A percentile compares a stretch with the other conserved stretches of the same genome.
Evolutionary conservation across 192 early-diverging fungal species (phyloP).

Genomic region (Cladochytrium replicatum): DNA sequence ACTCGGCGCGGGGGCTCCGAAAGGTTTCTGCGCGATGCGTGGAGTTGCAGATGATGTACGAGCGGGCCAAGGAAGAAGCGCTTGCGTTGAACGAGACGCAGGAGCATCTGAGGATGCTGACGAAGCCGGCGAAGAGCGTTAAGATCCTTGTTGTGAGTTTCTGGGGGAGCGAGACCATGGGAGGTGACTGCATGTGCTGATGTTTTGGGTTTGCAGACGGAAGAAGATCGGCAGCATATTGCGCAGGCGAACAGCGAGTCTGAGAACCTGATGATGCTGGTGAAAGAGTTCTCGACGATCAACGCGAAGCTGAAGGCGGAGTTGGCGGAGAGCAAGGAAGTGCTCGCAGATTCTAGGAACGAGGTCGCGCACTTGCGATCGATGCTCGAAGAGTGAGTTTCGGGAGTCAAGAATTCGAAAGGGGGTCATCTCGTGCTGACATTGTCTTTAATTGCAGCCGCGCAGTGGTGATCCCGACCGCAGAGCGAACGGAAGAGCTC

Average conservation of each 20-base stretch:
- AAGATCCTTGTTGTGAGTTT: neutral
- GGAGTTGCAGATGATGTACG: neutral
- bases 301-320: conserved; percentile 1
- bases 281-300: neutral
- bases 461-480: no score
- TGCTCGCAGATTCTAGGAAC: no score
- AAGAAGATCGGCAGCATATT: no score
- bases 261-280: neutral
- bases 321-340: conserved; percentile 1
- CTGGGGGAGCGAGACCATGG: neutral
- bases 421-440: no score
- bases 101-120: neutral
- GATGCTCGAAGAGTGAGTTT: no score
- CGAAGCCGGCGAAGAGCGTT: neutral
- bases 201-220: no score
- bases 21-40: neutral
- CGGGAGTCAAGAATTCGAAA: no score
- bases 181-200: no score
- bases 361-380: no score
- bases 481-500: no score
- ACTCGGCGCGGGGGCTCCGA: no score
- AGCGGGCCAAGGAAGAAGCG: neutral
- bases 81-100: neutral
- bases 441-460: no score
- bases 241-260: neutral